These are phyloP conservation scores for Aspergillus texensis DNA, from an alignment of 2,329 filamentous ascomycete species.

Conservation along the genomic window DNA sequence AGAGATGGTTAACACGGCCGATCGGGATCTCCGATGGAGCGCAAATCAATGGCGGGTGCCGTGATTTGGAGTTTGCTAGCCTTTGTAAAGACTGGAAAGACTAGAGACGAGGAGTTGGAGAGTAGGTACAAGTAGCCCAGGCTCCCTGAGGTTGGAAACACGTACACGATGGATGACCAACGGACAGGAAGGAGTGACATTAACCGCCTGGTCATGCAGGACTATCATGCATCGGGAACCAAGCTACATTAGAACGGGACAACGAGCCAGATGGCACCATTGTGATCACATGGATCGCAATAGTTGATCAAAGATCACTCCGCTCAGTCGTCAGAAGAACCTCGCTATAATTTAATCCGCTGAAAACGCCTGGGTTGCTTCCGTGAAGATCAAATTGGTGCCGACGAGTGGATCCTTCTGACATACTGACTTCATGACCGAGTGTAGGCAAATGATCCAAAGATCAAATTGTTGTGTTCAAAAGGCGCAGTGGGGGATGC, in stretches of 20 bases:
- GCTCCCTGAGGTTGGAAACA: constrained; percentile 49
- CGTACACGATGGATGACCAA: constrained; percentile 48
- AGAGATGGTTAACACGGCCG: constrained; percentile 70
- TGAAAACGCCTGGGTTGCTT: constrained; percentile 29
- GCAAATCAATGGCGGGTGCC: constrained; percentile 56
- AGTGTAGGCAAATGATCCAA: constrained; percentile 45
- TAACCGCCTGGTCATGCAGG: constrained; percentile 20
- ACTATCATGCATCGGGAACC: constrained; percentile 21
- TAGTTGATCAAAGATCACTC: constrained; percentile 37
- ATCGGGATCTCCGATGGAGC: constrained; percentile 55
- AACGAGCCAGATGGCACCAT: constrained; percentile 37
- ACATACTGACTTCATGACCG: constrained; percentile 39
- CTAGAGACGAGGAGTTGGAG: constrained; percentile 36
- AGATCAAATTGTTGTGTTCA: constrained; percentile 39
- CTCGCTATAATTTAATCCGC: constrained; percentile 55
- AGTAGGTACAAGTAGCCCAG: constrained; percentile 42
- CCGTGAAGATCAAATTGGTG: constrained; percentile 44
- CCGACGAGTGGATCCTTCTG: constrained; percentile 58
- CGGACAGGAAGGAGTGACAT: constrained; percentile 15
- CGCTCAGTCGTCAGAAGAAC: constrained; percentile 49
- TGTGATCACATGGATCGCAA: constrained; percentile 28
- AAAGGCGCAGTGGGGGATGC: constrained; percentile 22
- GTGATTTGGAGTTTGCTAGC: constrained; percentile 53
- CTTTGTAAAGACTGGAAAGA: constrained; percentile 19
- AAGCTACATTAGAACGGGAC: constrained; percentile 40